Evolutionary conservation across 805 yeast genomes (phyloP).

Genomic region (Nakazawaea holstii): DNA sequence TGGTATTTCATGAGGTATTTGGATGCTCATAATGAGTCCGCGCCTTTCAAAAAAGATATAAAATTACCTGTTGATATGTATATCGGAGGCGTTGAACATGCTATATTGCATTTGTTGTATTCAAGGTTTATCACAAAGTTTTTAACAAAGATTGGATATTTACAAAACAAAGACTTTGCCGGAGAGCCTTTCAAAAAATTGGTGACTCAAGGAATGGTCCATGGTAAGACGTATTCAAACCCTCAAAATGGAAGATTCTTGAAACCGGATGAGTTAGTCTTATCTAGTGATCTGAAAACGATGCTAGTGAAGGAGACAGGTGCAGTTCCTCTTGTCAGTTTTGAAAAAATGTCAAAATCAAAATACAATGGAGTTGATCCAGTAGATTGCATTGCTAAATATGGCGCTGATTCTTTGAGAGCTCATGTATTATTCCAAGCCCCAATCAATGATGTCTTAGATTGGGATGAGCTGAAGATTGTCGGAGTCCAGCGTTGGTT

Average conservation of each 20-base stretch:
- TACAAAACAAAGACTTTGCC: conserved; percentile 51
- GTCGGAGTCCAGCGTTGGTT: conserved; percentile 89
- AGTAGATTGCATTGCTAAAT: conserved; percentile 57
- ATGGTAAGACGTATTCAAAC: conserved; percentile 76
- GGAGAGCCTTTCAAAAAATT: conserved; percentile 82
- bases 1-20: conserved; percentile 90
- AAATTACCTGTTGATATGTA: conserved; percentile 83
- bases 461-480: conserved; percentile 89
- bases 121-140: conserved; percentile 84
- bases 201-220: conserved; percentile 98
- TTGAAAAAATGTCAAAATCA: conserved; percentile 95
- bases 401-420: conserved; percentile 92
- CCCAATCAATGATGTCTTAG: conserved; percentile 72
- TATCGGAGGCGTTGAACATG: conserved; percentile 95
- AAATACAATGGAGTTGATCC: conserved; percentile 96
- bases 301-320: conserved; percentile 44
- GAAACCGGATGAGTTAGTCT: conserved; percentile 69
- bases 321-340: conserved; percentile 46
- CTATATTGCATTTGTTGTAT: conserved; percentile 84
- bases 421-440: conserved; percentile 94
- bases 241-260: conserved; percentile 71
- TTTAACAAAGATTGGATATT: conserved; percentile 56
- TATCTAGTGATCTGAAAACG: conserved; percentile 23
- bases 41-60: conserved; percentile 45
- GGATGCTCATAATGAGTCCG: conserved; percentile 57